Evolutionary conservation across 768 basidiomycete genomes (phyloP), one percentile per base, ranked within the genome.

Genomic region (Boletus subcaerulescens): DNA sequence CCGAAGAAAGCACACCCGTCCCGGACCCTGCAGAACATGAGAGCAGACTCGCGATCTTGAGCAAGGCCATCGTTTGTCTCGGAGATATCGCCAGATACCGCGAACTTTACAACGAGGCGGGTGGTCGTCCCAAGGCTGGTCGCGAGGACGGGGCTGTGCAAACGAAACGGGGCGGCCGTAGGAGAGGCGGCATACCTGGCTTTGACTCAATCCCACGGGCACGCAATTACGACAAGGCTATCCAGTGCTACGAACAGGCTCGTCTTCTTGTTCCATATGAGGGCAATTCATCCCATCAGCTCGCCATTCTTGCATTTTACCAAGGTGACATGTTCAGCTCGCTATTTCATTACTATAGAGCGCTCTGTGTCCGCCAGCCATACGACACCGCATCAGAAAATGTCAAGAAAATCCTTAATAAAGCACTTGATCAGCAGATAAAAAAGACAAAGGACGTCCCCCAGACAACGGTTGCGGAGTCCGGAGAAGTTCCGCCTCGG

Each of bases 71-170:
- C 50, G 85, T 98, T 18, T 96, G 90, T 69, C 80, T 95, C 10
- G 97, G 97, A 12, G 97, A 99, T 65, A 86, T 99, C 45, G 91
- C 93, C 55, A 81, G 97, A 40, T 99, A 99, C 72, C 80, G 87
- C 53, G 95, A 98, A 63, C 83, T 89, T 40, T 97, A 96, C 64
- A 89, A 85, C 63, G 91, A 93, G 58, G 71, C 78, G 47, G 79
- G 82, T 29, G 80, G 86, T 22, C 77, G 86, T 49, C 78, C 85
- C 17, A 81, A 77, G 61, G 86, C 82, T 0, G 86, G 87, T 17
- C 85, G 86, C 39, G 86, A 90, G 59, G 85, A 86, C 38, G 76
- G 77, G 1, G 65, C 72, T 8, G 64, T 36, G 0, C 60, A 69
- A 39, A 52, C 72, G 53, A 62, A 65, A 62, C 73, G 74, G 57